phyloP scores from a whole-genome alignment of 2,329 filamentous ascomycete genomes.

The Ceratocystiopsis minuta region DNA sequence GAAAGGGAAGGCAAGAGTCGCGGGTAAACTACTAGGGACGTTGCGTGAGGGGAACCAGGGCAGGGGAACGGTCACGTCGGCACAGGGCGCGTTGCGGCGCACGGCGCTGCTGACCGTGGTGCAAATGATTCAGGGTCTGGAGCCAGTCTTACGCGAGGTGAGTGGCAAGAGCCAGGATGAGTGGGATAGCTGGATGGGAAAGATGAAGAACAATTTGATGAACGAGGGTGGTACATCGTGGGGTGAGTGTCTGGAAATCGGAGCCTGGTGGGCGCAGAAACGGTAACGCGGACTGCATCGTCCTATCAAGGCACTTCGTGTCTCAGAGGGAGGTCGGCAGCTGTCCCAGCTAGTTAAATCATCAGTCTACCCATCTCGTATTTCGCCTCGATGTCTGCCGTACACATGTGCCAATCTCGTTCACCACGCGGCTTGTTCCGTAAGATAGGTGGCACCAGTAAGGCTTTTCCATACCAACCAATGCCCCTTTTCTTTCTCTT shows the following conservation, averaged over 20 bases:
- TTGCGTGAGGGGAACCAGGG: conserved; percentile 6
- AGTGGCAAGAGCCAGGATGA: conserved; percentile 81
- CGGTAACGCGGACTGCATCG: conserved; percentile 11
- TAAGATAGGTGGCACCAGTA: too few species aligned
- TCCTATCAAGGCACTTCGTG: not conserved
- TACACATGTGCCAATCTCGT: too few species aligned
- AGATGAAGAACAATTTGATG: conserved; percentile 71
- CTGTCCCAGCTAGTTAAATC: too few species aligned
- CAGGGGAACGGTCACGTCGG: conserved; percentile 39
- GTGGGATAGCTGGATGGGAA: conserved; percentile 78
- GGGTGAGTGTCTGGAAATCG: conserved; percentile 72
- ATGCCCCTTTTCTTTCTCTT: not conserved
- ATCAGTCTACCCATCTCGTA: too few species aligned
- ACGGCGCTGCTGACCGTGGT: conserved; percentile 70
- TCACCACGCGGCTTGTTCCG: too few species aligned
- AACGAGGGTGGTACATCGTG: conserved; percentile 60
- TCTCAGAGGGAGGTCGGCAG: not conserved
- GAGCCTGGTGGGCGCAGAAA: conserved; percentile 84
- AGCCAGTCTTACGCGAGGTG: conserved; percentile 63
- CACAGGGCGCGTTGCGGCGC: conserved; percentile 55
- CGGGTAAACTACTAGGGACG: not conserved
- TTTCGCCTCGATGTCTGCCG: too few species aligned
- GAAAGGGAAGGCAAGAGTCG: conserved; percentile 6
- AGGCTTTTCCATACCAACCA: too few species aligned
- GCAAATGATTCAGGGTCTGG: conserved; percentile 69